Conservation (phyloP, 257 asterid genomes). For the Fraxinus pennsylvanica region DNA sequence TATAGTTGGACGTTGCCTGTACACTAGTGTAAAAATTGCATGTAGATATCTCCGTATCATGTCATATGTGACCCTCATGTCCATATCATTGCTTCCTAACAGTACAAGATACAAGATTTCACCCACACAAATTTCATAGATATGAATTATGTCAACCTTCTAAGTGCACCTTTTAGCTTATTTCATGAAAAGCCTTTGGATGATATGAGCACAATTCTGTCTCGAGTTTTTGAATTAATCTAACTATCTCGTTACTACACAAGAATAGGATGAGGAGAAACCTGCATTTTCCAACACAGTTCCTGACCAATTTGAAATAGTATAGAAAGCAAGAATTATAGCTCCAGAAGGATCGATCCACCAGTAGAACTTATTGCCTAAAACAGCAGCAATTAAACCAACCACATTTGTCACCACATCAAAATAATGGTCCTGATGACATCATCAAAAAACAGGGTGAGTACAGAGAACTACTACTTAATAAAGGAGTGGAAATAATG, state of each 20-base stretch:
- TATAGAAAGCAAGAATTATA: conserved; percentile 52
- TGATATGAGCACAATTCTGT: no score
- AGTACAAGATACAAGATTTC: no score
- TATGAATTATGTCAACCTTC: no score
- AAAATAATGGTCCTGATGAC: conserved; percentile 57
- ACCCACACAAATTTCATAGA: no score
- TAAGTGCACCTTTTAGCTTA: no score
- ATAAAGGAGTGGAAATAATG: neutral
- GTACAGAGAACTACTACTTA: neutral
- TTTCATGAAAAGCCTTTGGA: no score
- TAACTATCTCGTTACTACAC: neutral
- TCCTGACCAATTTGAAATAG: conserved; percentile 60
- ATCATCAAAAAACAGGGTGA: neutral
- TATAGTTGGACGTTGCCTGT: no score
- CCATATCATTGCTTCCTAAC: no score
- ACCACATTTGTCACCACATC: conserved; percentile 71
- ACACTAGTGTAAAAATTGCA: no score
- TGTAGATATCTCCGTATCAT: no score
- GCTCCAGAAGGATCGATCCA: conserved; percentile 77
- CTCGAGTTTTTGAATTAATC: neutral
- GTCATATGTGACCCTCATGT: no score
- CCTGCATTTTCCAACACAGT: conserved; percentile 72
- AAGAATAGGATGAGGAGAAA: conserved; percentile 5
- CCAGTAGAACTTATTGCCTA: conserved; percentile 57
- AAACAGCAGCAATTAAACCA: conserved; percentile 58